Evolutionary conservation across 2,329 filamentous ascomycete species (phyloP).

Genomic region (Colletotrichum orchidophilum): DNA sequence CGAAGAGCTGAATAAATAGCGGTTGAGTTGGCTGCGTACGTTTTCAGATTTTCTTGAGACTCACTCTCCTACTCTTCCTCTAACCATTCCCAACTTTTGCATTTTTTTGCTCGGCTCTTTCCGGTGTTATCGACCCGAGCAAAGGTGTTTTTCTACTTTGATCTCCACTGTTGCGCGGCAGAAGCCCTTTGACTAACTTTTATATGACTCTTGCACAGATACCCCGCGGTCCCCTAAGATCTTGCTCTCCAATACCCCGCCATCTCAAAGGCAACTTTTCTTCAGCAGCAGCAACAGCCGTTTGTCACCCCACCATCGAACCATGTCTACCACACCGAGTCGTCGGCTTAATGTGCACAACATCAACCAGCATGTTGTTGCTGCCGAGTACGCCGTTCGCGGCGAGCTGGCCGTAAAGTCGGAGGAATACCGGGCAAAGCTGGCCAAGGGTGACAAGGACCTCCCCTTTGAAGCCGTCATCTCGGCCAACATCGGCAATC

Average conservation of each 20-base stretch:
- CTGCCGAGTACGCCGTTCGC: constrained; percentile 94
- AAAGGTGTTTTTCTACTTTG: constrained; percentile 3
- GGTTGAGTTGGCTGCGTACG: constrained; percentile 9
- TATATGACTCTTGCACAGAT: constrained; percentile 34
- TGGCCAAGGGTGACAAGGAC: constrained; percentile 66
- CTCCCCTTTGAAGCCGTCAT: constrained; percentile 93
- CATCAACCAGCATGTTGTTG: constrained; percentile 90
- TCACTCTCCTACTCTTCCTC: neutral
- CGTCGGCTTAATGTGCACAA: constrained; percentile 77
- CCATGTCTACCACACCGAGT: constrained; percentile 47
- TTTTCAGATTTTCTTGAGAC: neutral
- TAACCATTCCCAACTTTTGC: neutral
- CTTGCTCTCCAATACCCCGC: constrained; percentile 31
- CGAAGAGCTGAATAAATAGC: constrained; percentile 19
- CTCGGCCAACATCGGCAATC: constrained; percentile 98
- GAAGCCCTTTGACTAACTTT: constrained; percentile 32
- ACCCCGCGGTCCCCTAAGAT: constrained; percentile 33
- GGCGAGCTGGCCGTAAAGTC: constrained; percentile 95
- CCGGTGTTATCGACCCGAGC: neutral
- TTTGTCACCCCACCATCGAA: constrained; percentile 38
- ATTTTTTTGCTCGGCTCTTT: constrained; percentile 4
- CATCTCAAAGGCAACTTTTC: constrained; percentile 32
- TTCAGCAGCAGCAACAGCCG: constrained; percentile 28
- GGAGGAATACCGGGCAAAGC: constrained; percentile 84
- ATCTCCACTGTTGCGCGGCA: constrained; percentile 29